phyloP scores from a whole-genome alignment of 2,329 filamentous ascomycete genomes.

The Aspergillus unguis region DNA sequence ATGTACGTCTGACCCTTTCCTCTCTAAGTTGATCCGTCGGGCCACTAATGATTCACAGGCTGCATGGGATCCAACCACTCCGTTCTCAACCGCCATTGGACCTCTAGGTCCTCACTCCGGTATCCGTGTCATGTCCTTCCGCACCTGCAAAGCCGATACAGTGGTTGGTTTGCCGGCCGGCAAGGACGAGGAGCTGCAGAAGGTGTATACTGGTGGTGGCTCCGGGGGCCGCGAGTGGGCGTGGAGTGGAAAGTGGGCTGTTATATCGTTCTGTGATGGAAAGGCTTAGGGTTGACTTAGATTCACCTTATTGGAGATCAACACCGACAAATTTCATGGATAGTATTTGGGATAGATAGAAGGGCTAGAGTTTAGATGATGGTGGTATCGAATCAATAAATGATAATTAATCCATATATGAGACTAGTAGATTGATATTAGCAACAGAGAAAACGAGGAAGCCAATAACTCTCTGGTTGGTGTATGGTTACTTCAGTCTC shows the following conservation, averaged over 20 bases:
- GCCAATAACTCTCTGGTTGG: too few species aligned
- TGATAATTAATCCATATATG: too few species aligned
- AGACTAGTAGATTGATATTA: too few species aligned
- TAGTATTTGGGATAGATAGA: background rate
- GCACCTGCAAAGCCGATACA: conserved; percentile 95
- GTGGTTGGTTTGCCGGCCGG: conserved; percentile 83
- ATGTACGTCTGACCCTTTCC: conserved; percentile 57
- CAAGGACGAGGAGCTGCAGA: conserved; percentile 74
- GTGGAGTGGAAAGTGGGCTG: conserved; percentile 94
- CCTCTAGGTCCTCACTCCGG: conserved; percentile 78
- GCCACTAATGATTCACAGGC: conserved; percentile 47
- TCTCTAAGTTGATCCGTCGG: too few species aligned
- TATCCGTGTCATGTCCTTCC: conserved; percentile 77
- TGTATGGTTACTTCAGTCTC: too few species aligned
- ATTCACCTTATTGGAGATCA: background rate
- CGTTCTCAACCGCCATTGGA: conserved; percentile 80
- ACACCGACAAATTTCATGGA: too few species aligned
- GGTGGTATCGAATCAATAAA: background rate
- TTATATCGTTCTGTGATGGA: conserved; percentile 78
- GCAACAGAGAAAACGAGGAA: too few species aligned
- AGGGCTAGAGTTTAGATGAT: background rate
- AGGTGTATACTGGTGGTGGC: conserved; percentile 67
- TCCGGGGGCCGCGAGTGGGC: conserved; percentile 76
- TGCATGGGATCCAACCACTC: conserved; percentile 80
- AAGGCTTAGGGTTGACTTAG: conserved; percentile 41